Percentiles rank a stretch among this genome's conserved stretches.
phyloP scores from a whole-genome alignment of 106 monocot genomes.

The Acanthochlamys bracteata region DNA sequence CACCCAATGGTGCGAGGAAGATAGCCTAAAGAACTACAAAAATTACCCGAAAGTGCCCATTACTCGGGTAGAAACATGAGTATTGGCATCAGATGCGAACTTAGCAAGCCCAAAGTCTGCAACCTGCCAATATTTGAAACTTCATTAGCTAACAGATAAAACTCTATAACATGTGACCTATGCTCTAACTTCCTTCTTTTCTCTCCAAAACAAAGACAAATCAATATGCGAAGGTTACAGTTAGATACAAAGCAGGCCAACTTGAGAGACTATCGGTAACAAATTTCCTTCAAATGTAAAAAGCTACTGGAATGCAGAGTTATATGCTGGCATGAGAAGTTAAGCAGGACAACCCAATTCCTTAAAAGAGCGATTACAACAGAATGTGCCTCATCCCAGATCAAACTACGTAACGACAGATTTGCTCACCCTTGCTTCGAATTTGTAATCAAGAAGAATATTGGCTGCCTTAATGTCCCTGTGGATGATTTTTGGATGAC shows the following conservation, averaged over 20 bases:
- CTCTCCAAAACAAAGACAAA: too few relatives aligned
- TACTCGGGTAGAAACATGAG: conserved; percentile 85
- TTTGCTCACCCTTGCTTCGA: conserved; percentile 69
- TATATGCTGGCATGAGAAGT: too few relatives aligned
- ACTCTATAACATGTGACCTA: too few relatives aligned
- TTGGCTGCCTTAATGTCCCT: conserved; percentile 87
- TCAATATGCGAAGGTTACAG: too few relatives aligned
- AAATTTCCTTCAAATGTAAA: too few relatives aligned
- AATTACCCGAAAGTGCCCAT: conserved; percentile 67
- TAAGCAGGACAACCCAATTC: too few relatives aligned
- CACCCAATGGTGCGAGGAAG: background rate
- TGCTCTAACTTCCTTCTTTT: too few relatives aligned
- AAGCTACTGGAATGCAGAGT: too few relatives aligned
- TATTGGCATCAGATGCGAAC: conserved; percentile 36
- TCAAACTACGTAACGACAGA: background rate
- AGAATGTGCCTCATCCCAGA: background rate
- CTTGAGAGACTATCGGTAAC: too few relatives aligned
- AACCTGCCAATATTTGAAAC: conserved; percentile 43
- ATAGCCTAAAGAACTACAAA: background rate
- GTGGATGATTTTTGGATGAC: conserved; percentile 88
- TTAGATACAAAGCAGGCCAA: too few relatives aligned
- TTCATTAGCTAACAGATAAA: too few relatives aligned
- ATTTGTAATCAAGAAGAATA: conserved; percentile 82
- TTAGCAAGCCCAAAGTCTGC: conserved; percentile 97
- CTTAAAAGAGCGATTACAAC: too few relatives aligned